Evolutionary conservation across 139 green algal species (phyloP).

Genomic region (Monoraphidium neglectum): DNA sequence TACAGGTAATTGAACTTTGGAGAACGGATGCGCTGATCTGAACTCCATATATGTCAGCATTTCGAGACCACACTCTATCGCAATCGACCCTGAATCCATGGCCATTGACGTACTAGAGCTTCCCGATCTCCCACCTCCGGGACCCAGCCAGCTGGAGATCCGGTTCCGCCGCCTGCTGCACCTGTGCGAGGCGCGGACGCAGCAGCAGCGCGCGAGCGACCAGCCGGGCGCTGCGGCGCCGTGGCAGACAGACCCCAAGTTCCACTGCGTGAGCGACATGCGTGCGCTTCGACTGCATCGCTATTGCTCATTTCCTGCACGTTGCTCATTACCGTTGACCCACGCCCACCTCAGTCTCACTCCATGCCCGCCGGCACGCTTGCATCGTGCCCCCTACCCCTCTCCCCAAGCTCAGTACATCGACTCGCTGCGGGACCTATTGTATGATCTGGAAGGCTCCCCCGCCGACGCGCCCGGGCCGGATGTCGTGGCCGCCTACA

Average conservation of each 20-base stretch:
- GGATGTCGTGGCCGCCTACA: slow-evolving; percentile 18
- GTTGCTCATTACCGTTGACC: not conserved
- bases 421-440: slow-evolving; percentile 38
- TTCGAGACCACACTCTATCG: no score
- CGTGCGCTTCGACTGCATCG: no score
- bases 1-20: no score
- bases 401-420: slow-evolving; percentile 45
- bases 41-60: no score
- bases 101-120: not conserved
- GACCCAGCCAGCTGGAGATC: slow-evolving; percentile 23
- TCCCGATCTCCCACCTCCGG: slow-evolving; percentile 7
- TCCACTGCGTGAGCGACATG: slow-evolving; percentile 27
- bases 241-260: slow-evolving; percentile 22
- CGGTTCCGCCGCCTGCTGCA: slow-evolving; percentile 35
- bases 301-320: not conserved
- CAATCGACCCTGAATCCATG: no score
- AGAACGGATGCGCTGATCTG: no score
- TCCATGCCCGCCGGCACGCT: no score
- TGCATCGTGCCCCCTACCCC: no score
- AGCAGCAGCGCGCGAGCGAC: not conserved
- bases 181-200: slow-evolving; percentile 14
- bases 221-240: not conserved
- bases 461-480: slow-evolving; percentile 3
- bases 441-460: slow-evolving; percentile 33
- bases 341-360: not conserved